Evolutionary conservation across 164 flowering plant species (phyloP).

Genomic region (Liquidambar formosana): DNA sequence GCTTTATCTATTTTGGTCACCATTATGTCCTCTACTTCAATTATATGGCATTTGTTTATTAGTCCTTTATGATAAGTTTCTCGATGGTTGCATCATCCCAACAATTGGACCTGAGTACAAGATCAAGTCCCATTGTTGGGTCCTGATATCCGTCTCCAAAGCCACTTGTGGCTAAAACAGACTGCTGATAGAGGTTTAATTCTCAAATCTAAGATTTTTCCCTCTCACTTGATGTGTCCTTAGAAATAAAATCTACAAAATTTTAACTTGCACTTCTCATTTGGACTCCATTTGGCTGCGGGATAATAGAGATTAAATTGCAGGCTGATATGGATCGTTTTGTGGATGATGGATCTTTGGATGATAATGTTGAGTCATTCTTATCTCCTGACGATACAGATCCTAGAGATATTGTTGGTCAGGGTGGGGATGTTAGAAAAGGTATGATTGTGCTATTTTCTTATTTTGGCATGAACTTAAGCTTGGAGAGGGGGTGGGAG

Average conservation of each 20-base stretch:
- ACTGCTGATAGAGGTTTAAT: background rate
- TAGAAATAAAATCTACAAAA: background rate
- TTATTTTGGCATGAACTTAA: background rate
- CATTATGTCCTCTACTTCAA: too few relatives aligned
- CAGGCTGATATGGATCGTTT: slow-evolving; percentile 51
- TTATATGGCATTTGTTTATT: too few relatives aligned
- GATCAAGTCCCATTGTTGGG: background rate
- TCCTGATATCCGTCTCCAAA: background rate
- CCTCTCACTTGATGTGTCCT: background rate
- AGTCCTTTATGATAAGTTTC: too few relatives aligned
- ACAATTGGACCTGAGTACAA: background rate
- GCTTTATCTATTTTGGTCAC: too few relatives aligned
- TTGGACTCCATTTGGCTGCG: background rate
- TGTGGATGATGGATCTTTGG: slow-evolving; percentile 49
- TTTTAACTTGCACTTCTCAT: background rate
- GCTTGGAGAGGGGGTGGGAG: too few relatives aligned
- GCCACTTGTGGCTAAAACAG: background rate
- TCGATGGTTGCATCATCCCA: background rate
- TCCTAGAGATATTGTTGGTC: slow-evolving; percentile 35
- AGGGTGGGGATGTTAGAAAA: slow-evolving; percentile 32
- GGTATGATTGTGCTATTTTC: slow-evolving; percentile 26
- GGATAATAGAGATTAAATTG: slow-evolving; percentile 1
- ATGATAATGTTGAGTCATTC: slow-evolving; percentile 53
- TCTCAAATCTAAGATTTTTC: background rate
- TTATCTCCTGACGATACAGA: slow-evolving; percentile 50